phyloP scores from a whole-genome alignment of 202 grass and related monocot genomes.

The Dendrocalamus latiflorus region DNA sequence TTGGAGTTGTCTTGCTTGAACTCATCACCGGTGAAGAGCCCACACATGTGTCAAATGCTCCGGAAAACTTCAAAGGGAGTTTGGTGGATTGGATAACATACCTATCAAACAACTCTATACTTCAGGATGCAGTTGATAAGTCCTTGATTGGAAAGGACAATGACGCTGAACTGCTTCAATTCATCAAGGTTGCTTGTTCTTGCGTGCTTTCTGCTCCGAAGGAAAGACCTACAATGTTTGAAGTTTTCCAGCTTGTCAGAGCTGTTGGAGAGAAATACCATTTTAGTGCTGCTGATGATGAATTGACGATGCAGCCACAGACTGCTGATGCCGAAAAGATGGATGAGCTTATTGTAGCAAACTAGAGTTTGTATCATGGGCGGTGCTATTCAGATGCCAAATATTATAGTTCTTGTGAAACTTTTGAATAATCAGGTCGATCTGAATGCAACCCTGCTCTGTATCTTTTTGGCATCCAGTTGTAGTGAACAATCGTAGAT shows the following conservation, averaged over 20 bases:
- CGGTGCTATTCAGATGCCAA: background rate
- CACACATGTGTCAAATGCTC: constrained; percentile 68
- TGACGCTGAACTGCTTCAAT: constrained; percentile 83
- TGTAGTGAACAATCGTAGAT: background rate
- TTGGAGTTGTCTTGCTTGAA: constrained; percentile 89
- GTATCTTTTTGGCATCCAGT: background rate
- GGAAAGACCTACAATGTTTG: constrained; percentile 88
- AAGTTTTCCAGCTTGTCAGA: constrained; percentile 89
- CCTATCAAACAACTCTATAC: constrained; percentile 80
- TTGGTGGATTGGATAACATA: constrained; percentile 96
- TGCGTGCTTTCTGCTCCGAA: constrained; percentile 70
- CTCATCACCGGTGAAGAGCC: constrained; percentile 74
- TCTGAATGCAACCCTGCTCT: background rate
- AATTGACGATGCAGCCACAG: constrained; percentile 39
- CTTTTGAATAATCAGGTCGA: constrained; percentile 7
- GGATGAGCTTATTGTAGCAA: constrained; percentile 82
- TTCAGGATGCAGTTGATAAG: constrained; percentile 84
- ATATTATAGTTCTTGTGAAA: background rate
- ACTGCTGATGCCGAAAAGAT: constrained; percentile 37
- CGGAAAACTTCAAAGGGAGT: constrained; percentile 86
- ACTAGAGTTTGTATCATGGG: constrained; percentile 23
- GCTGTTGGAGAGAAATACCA: constrained; percentile 91
- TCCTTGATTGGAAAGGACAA: constrained; percentile 78
- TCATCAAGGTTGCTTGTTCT: constrained; percentile 74
- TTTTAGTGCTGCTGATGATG: constrained; percentile 65